These are phyloP conservation scores for Aspergillus spinulosporus DNA, from an alignment of 2,329 filamentous ascomycete genomes.

Conservation along the genomic window DNA sequence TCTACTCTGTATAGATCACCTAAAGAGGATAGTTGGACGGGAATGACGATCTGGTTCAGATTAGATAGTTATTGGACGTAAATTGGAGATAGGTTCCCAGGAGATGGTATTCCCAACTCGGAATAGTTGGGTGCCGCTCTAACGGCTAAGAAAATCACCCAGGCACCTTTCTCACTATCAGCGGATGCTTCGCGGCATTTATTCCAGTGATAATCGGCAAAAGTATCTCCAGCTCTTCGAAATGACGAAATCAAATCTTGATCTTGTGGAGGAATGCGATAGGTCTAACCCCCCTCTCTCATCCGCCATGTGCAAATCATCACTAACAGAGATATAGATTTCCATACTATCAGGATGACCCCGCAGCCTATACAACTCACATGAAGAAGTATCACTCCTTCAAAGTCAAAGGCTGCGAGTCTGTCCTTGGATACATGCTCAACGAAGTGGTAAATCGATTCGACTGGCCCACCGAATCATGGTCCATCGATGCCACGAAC, in stretches of 20 bases:
- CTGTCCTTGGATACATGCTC: constrained; percentile 62
- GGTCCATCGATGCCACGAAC: constrained; percentile 60
- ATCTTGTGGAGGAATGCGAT: constrained; percentile 59
- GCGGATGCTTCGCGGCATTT: neutral
- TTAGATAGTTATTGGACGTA: no score
- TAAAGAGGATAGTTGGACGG: no score
- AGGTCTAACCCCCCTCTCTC: constrained; percentile 36
- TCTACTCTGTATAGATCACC: no score
- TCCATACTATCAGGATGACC: constrained; percentile 67
- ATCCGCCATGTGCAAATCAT: neutral
- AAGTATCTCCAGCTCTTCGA: constrained; percentile 3
- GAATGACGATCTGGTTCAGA: no score
- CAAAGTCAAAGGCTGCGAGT: constrained; percentile 65
- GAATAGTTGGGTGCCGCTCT: neutral
- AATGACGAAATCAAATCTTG: constrained; percentile 51
- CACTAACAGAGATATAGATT: constrained; percentile 58
- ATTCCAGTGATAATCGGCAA: neutral
- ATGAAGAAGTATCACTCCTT: constrained; percentile 61
- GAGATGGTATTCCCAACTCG: neutral
- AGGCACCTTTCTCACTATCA: neutral
- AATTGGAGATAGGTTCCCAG: no score
- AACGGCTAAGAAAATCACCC: neutral
- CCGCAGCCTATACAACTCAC: constrained; percentile 56
- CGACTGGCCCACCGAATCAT: constrained; percentile 54
- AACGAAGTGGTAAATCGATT: constrained; percentile 48